Percentiles rank a stretch among this genome's conserved stretches.
These are phyloP conservation scores for Calonectria fujianensis DNA, from an alignment of 2,329 filamentous ascomycete species.

Conservation along the genomic window DNA sequence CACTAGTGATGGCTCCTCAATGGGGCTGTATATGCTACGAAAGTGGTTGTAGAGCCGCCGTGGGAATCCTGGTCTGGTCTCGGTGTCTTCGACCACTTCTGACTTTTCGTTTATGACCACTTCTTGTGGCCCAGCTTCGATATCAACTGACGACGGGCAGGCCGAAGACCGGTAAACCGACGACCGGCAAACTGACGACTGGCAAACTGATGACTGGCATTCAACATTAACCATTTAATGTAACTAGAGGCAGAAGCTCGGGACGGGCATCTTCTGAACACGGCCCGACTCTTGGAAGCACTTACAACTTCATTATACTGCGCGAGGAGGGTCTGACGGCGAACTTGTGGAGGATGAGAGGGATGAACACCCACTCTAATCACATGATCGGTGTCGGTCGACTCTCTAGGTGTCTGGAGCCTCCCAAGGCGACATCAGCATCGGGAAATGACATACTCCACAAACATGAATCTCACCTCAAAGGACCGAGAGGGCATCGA, in stretches of 20 bases:
- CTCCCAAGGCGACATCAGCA: not conserved
- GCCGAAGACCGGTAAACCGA: too few species aligned
- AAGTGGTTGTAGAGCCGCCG: not conserved
- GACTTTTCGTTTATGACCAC: not conserved
- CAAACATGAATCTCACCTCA: not conserved
- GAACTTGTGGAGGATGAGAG: not conserved
- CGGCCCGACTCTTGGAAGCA: not conserved
- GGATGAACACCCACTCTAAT: not conserved
- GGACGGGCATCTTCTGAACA: not conserved
- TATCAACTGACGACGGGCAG: not conserved
- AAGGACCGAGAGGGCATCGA: not conserved
- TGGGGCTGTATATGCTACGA: not conserved
- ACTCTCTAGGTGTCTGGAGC: not conserved
- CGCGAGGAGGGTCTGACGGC: not conserved
- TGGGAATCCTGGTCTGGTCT: not conserved
- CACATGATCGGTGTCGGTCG: not conserved
- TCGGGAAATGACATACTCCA: not conserved
- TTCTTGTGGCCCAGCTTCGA: not conserved
- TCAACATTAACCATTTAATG: not conserved
- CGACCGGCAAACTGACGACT: too few species aligned
- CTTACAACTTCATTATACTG: not conserved
- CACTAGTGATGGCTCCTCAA: conserved; percentile 9
- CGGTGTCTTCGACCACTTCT: not conserved
- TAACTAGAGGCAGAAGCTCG: not conserved
- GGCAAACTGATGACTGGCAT: not conserved